These are phyloP conservation scores for Zoysia japonica DNA, from an alignment of 176 grass and related monocot genomes.

Conservation along the genomic window DNA sequence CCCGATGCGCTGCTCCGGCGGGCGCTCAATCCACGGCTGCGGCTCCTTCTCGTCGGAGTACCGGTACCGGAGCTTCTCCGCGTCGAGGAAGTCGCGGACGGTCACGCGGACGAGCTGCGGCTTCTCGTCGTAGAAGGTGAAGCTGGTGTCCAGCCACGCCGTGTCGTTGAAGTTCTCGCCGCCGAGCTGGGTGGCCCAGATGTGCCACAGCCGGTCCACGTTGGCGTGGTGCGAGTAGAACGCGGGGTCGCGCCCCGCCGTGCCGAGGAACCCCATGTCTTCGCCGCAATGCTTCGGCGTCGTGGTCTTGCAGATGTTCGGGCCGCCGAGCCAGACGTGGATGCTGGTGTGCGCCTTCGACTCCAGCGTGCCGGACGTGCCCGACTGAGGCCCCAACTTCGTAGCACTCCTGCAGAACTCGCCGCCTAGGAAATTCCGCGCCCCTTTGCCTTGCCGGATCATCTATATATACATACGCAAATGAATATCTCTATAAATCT, in stretches of 20 bases:
- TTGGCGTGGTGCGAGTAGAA: constrained; percentile 54
- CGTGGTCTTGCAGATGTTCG: too few species aligned
- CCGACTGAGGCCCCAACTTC: too few species aligned
- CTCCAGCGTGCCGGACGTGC: background rate
- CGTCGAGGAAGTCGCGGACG: background rate
- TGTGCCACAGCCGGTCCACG: constrained; percentile 50
- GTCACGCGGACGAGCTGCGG: background rate
- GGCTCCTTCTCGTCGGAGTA: background rate
- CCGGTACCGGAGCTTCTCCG: background rate
- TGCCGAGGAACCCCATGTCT: constrained; percentile 35
- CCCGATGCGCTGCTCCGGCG: too few species aligned
- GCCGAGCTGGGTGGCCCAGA: constrained; percentile 24
- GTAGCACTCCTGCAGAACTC: background rate
- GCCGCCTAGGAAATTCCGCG: background rate
- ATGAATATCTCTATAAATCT: too few species aligned
- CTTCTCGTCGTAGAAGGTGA: background rate
- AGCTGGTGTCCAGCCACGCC: constrained; percentile 31
- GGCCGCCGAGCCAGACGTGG: constrained; percentile 7
- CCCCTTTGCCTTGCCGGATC: background rate
- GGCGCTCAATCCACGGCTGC: background rate
- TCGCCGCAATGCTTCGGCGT: background rate
- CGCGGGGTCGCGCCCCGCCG: constrained; percentile 21
- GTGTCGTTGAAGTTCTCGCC: background rate
- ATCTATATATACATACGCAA: background rate
- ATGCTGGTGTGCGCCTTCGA: background rate